Base-by-base conservation (phyloP, 805 yeast genomes). In the Starmerella etchellsii region DNA sequence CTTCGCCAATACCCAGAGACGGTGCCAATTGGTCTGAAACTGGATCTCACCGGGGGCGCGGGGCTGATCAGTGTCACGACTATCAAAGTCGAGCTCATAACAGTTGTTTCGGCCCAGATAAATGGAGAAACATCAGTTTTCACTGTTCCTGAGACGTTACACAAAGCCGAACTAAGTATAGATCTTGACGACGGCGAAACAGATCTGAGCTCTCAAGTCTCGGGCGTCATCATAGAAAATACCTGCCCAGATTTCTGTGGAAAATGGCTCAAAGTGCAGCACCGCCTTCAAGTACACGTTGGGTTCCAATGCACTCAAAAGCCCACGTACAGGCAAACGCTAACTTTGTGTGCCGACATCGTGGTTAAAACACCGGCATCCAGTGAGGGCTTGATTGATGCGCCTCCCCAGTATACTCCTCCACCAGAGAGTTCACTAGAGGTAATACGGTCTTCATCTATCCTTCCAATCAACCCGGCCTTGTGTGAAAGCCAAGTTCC, bases 361-460 rank as follows among this genome's bases (percentile, higher is more conserved):
- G 3, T 3, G 8, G 40, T 43, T 27, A 33, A 28, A 5, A 39
- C 44, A 18, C 41, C 44, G 18, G 36, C 15, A 4, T 5, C 19
- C 3, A 11, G 8, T 2, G 31, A n/a, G 13, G 32, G 25, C 14
- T 21, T 24, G 3, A 30, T 36, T 6, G 47, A 43, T 21, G 44
- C 47, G n/a, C 47, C 47, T 16, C 47, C 47, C 21, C 31, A 24
- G 22, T 43, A 41, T 20, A 32, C 44, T 14, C 47, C 45, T 9
- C 35, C 44, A 3, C 15, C 33, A 15, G n/a, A n/a, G n/a, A n/a
- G n/a, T n/a, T n/a, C n/a, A n/a, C n/a, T n/a, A n/a, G n/a, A n/a
- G n/a, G n/a, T n/a, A n/a, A n/a, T n/a, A n/a, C n/a, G n/a, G n/a
- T n/a, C n/a, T n/a, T n/a, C n/a, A n/a, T n/a, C n/a, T n/a, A n/a